Evolutionary conservation across 805 yeast genomes (phyloP).

Genomic region (Zygotorulaspora sp.): DNA sequence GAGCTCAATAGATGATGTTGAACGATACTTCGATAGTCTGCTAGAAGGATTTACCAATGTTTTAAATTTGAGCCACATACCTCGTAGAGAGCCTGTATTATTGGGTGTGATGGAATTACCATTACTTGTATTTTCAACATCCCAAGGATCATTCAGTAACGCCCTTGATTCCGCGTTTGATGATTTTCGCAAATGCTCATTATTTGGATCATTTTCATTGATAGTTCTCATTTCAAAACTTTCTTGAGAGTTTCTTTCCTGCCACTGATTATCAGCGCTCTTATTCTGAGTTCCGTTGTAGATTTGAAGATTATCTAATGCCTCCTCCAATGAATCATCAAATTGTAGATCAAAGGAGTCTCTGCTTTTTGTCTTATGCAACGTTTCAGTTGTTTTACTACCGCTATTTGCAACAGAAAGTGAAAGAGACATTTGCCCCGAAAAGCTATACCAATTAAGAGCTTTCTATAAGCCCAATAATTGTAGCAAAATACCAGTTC

Average conservation of each 20-base stretch:
- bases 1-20: slow-evolving; percentile 17
- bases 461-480: too few species aligned
- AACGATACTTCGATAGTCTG: slow-evolving; percentile 9
- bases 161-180: slow-evolving; percentile 22
- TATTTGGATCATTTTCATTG: slow-evolving; percentile 11
- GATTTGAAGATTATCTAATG: slow-evolving; percentile 49
- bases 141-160: slow-evolving; percentile 13
- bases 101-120: not conserved
- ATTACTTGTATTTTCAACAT: not conserved
- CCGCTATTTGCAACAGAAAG: slow-evolving; percentile 14
- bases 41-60: slow-evolving; percentile 6
- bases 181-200: slow-evolving; percentile 13
- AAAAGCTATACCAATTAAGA: not conserved
- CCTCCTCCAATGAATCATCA: slow-evolving; percentile 62
- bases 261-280: slow-evolving; percentile 33
- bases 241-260: slow-evolving; percentile 25
- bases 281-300: slow-evolving; percentile 33
- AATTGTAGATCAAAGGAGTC: slow-evolving; percentile 57
- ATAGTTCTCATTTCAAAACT: slow-evolving; percentile 32
- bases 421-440: slow-evolving; percentile 24
- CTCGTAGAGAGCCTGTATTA: not conserved
- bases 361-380: slow-evolving; percentile 24
- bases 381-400: slow-evolving; percentile 8
- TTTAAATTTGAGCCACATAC: slow-evolving; percentile 4
- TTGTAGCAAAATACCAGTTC: too few species aligned